Evolutionary conservation across 2,329 filamentous ascomycete species (phyloP).

Genomic region (Corinectria fuckeliana): DNA sequence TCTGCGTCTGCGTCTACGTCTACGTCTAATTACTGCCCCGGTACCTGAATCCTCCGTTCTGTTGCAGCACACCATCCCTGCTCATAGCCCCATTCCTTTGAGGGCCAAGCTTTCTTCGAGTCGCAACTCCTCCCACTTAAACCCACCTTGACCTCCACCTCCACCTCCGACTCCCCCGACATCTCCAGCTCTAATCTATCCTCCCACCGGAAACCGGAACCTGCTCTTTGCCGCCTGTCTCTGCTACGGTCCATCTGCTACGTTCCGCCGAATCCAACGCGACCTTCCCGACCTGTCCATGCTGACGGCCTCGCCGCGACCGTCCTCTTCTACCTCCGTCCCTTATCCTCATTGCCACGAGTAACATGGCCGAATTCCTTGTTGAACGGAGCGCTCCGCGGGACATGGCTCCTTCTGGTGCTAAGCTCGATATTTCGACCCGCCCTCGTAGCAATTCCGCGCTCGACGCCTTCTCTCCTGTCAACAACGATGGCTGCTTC

Average conservation of each 20-base stretch:
- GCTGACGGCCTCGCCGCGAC: slow-evolving; percentile 23
- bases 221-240: background rate
- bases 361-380: slow-evolving; percentile 35
- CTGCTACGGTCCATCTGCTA: background rate
- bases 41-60: slow-evolving; percentile 22
- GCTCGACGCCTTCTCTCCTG: slow-evolving; percentile 77
- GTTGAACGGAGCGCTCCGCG: slow-evolving; percentile 29
- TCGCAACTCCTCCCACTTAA: slow-evolving; percentile 20
- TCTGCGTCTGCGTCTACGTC: too few relatives aligned
- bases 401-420: slow-evolving; percentile 18
- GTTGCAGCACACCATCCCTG: slow-evolving; percentile 31
- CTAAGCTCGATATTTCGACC: slow-evolving; percentile 24
- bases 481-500: slow-evolving; percentile 95
- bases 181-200: background rate
- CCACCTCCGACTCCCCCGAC: background rate
- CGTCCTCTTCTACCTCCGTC: slow-evolving; percentile 2
- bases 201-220: background rate
- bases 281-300: slow-evolving; percentile 21
- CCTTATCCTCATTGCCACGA: slow-evolving; percentile 10
- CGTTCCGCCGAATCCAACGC: background rate
- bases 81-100: slow-evolving; percentile 28
- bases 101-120: slow-evolving; percentile 21
- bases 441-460: slow-evolving; percentile 40
- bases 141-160: slow-evolving; percentile 3
- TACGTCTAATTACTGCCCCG: too few relatives aligned